Evolutionary conservation across 345 rosid species (phyloP), one percentile per base, ranked within the genome.

Genomic region (Brassica incana): DNA sequence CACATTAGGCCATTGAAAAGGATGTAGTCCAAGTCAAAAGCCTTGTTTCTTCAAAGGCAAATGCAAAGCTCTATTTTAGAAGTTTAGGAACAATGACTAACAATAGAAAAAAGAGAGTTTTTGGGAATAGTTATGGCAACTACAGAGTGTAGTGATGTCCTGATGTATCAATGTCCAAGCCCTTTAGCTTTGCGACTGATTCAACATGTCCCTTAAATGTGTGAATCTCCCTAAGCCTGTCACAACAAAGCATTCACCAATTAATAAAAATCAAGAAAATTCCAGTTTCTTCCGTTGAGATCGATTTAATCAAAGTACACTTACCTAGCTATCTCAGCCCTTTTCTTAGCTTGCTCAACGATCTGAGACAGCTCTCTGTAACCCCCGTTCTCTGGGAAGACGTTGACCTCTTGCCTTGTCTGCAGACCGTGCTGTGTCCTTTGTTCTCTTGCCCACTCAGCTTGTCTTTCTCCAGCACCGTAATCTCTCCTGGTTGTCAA

Each of bases 241-340:
- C 58, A 52, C 58, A 52, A n/a, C 58, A 80, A 65, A 62, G 27
- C 48, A 62, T 48, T 63, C 71, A 35, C 40, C 48, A 18, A 23
- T 23, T 23, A 23, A 70, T 71, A 67, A 71, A 52, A 80, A 80
- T 80, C 72, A 25, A 54, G 43, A 38, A 16, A 4, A 52, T 14
- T 20, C 18, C 12, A 70, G 14, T 70, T 52, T 52, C 58, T 65
- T 56, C 23, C 8, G 6, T 43, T 8, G 40, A 59, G 29, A 3
- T 72, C 8, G 38, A n/a, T 56, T 60, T 16, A 52, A 52, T 48
- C 43, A 48, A n/a, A n/a, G 8, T n/a, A 16, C 10, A 74, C 81
- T 85, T 78, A 93, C 98, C 97, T 91, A 48, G 98, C 97, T 35
- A 94, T 86, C 92, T 94, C 98, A 2, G 98, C 98, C 29, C 98